Evolutionary conservation across 345 rosid species (phyloP), one percentile per base, ranked within the genome.

Genomic region (Viola odorata): DNA sequence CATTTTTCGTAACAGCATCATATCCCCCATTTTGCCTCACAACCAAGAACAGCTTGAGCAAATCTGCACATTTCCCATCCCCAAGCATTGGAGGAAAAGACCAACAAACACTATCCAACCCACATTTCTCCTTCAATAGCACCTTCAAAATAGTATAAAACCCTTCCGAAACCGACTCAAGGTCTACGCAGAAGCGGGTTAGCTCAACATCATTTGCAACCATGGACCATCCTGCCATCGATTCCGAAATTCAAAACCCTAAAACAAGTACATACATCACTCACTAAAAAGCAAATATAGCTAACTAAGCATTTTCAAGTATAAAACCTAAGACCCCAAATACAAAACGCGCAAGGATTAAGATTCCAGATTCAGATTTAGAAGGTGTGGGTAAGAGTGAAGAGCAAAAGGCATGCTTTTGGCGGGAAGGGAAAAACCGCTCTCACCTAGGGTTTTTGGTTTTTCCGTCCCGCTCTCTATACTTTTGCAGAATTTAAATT

Each of bases 11-110:
- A 68, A 84, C 88, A 5, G 64, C 72, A 38, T 64, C 48, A 14
- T 65, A 73, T 0, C 89, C 88, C 7, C 84, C 91, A 15, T 67
- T 85, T 41, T 72, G 61, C 41, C 78, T 76, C 66, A 84, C 95
- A 36, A 61, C 65, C 42, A 82, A 13, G 48, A 73, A 82, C 3
- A 88, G 80, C 37, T 60, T 77, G 56, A 78, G 76, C 82, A 88
- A 77, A 74, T 84, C 80, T 5, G 82, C 71, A 13, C 49, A 5
- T 53, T 69, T 70, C 10, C 85, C 89, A 66, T 83, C 71, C 37
- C 82, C 85, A 58, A 81, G 81, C 85, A 79, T 65, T 36, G 87
- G 81, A 62, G 91, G 74, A 50, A 58, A 52, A 50, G 47, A 10
- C 68, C 44, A 44, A 9, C 37, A 48, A 15, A 36, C 59, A 63